Base-by-base conservation (phyloP, 2,329 filamentous ascomycete genomes). In the Tympanopsis confertula region DNA sequence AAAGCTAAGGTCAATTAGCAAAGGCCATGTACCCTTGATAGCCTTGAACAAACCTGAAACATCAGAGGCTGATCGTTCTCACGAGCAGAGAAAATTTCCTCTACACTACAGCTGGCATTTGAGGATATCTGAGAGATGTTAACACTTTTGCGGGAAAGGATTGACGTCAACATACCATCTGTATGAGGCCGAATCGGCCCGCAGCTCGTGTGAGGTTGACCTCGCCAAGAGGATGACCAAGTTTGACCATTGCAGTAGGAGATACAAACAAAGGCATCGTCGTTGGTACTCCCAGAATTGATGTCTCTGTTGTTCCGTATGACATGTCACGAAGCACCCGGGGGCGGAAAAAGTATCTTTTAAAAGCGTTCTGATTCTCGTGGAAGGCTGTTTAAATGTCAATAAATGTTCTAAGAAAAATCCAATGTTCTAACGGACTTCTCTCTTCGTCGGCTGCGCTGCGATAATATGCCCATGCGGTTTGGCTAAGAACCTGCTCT, bases 191-290 rank as follows among this genome's bases (percentile, higher is more conserved):
- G 12, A 19, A 19, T 4, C 33, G 20, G 10, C 28, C 40, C 13
- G 41, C 37, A 1, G 44, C 44, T 2, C 30, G 22, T 2, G 41
- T 39, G 13, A 46, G 35, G 28, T 40, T 42, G 15, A 41, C 35
- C 28, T 46, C 44, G 14, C 44, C 44, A 15, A 38, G 33, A 5
- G 41, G 42, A 19, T 46, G 44, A n/a, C 41, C 44, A 13, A 45
- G 39, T 24, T 42, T 43, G 22, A 43, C 44, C 40, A 46, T 39
- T 17, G 44, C 44, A 2, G 44, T 41, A 2, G 44, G 44, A 5
- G 39, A 15, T 39, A 46, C 42, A 24, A 46, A 45, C 22, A 45
- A 4, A 5, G 44, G 44, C 38, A 45, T 19, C 15, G 38, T 22
- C 5, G 36, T 20, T 4, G 28, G 18, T 19, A 43, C 39, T 13